Evolutionary conservation across 1,139 yeast genomes (phyloP).

Genomic region (Hyphopichia fennica): DNA sequence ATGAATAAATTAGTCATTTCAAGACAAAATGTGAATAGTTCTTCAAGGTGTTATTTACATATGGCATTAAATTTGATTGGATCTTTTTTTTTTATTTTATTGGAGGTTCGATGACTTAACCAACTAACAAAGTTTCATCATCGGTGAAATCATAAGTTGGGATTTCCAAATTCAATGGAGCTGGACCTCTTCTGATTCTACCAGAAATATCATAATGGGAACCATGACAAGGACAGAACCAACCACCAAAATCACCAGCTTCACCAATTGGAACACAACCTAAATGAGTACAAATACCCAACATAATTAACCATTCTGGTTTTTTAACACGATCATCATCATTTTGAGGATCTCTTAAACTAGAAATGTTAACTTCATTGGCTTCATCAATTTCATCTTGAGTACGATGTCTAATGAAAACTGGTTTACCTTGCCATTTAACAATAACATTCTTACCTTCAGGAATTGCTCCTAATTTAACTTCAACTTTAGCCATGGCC

Average conservation of each 20-base stretch:
- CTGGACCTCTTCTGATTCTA: conserved; percentile 99
- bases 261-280: conserved; percentile 99
- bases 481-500: conserved; percentile 99
- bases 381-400: conserved; percentile 93
- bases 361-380: conserved; percentile 67
- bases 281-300: conserved; percentile 99
- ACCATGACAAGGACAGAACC: conserved; percentile 99
- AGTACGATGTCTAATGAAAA: conserved; percentile 99
- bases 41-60: background rate
- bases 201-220: conserved; percentile 99
- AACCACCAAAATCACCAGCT: conserved; percentile 99
- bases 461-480: conserved; percentile 90
- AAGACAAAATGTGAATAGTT: background rate
- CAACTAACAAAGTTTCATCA: conserved; percentile 77
- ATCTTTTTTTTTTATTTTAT: background rate
- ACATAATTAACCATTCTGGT: conserved; percentile 98
- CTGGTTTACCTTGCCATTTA: conserved; percentile 99
- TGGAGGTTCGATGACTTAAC: conserved; percentile 23
- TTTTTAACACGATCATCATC: conserved; percentile 93
- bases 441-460: conserved; percentile 97
- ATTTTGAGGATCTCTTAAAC: conserved; percentile 90
- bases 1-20: background rate
- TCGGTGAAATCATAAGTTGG: conserved; percentile 86
- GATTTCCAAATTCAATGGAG: conserved; percentile 97
- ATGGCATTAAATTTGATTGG: background rate